A percentile compares a stretch with the other conserved stretches of the same genome.
Conservation (phyloP, 31 red algal species). For the Odonthalia washingtoniensis region DNA sequence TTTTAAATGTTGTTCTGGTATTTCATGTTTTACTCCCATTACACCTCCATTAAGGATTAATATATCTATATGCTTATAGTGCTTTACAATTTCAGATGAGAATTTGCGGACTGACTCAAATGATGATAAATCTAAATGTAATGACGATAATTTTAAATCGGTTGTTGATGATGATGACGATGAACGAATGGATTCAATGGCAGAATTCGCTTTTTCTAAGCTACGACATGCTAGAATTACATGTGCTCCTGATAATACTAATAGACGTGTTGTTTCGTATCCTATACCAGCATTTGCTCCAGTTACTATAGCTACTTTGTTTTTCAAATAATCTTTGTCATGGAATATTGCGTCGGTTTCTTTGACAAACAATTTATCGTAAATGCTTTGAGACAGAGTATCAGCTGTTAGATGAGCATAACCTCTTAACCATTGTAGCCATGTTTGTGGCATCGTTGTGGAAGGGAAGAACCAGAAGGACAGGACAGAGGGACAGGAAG, state of each 20-base stretch:
- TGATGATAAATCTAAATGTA: slow-evolving; percentile 62
- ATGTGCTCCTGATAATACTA: slow-evolving; percentile 68
- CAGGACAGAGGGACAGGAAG: too few species aligned
- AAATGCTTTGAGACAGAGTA: slow-evolving; percentile 58
- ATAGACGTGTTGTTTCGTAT: slow-evolving; percentile 65
- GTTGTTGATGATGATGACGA: slow-evolving; percentile 17
- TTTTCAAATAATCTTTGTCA: slow-evolving; percentile 18
- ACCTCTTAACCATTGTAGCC: slow-evolving; percentile 43
- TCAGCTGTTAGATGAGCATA: slow-evolving; percentile 38
- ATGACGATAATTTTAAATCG: not conserved
- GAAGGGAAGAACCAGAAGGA: too few species aligned
- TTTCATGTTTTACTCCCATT: slow-evolving; percentile 60
- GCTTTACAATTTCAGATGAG: not conserved
- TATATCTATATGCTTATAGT: slow-evolving; percentile 38
- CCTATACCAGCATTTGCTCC: slow-evolving; percentile 95
- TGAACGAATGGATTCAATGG: slow-evolving; percentile 37
- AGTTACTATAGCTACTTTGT: slow-evolving; percentile 76
- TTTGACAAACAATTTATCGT: slow-evolving; percentile 23
- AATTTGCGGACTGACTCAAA: slow-evolving; percentile 74
- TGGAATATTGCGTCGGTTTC: slow-evolving; percentile 1
- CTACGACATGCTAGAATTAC: slow-evolving; percentile 85
- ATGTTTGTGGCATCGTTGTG: slow-evolving; percentile 76
- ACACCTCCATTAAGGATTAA: slow-evolving; percentile 88
- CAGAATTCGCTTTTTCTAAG: slow-evolving; percentile 49
- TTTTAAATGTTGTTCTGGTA: slow-evolving; percentile 83